Conservation (phyloP, 306 rosid species). For the Rosa chinensis region DNA sequence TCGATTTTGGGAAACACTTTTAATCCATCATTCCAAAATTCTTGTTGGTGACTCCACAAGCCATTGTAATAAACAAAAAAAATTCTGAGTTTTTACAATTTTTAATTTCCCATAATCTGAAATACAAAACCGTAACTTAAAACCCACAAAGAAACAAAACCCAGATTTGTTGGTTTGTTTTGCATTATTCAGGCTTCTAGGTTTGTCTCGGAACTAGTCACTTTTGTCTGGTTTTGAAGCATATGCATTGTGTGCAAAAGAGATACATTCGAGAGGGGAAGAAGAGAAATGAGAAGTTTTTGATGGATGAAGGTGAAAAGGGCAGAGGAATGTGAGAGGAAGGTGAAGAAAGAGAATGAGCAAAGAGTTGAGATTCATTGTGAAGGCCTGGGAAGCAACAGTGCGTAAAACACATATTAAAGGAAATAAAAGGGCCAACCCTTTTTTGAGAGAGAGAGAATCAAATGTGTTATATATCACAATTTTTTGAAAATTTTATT, state of each 20-base stretch:
- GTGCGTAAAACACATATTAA: conserved; percentile 58
- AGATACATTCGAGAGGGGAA: background rate
- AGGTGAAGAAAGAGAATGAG: conserved; percentile 57
- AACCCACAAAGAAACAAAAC: conserved; percentile 25
- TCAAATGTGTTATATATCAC: too few species aligned
- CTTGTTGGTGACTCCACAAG: too few species aligned
- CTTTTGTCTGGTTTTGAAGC: conserved; percentile 18
- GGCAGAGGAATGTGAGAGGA: conserved; percentile 20
- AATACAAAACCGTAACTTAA: conserved; percentile 27
- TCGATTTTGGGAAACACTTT: too few species aligned
- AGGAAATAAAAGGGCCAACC: conserved; percentile 60
- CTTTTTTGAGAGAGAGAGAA: conserved; percentile 7
- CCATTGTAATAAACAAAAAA: conserved; percentile 26
- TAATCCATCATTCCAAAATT: conserved; percentile 5
- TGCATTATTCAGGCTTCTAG: conserved; percentile 30
- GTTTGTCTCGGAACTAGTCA: conserved; percentile 31
- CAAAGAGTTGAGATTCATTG: conserved; percentile 57
- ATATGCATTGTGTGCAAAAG: conserved; percentile 3
- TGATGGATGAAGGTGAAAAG: conserved; percentile 35
- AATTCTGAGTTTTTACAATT: conserved; percentile 3
- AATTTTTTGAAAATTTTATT: too few species aligned
- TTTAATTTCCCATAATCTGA: conserved; percentile 38
- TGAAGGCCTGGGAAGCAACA: conserved; percentile 61
- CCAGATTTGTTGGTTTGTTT: conserved; percentile 21
- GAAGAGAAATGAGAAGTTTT: background rate